A percentile compares a stretch with the other conserved stretches of the same genome.
Conservation (phyloP, 2,329 filamentous ascomycete genomes). For the Hysterium pulicare region DNA sequence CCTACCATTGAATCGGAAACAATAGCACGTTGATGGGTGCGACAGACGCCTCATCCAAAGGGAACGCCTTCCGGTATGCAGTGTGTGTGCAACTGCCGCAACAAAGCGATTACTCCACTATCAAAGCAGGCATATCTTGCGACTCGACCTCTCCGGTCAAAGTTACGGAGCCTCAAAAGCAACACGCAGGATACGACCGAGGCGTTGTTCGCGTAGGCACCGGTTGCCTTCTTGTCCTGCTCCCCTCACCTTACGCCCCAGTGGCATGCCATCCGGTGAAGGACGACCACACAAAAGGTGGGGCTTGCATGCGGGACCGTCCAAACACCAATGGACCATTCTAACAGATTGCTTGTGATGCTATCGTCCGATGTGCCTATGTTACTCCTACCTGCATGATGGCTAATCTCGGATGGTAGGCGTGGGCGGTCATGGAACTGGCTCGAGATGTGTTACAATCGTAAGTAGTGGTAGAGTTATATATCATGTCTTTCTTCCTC, state of each 20-base stretch:
- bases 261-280: background rate
- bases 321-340: background rate
- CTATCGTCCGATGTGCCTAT: too few species aligned
- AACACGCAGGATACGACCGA: too few species aligned
- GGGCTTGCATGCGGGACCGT: background rate
- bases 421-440: too few species aligned
- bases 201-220: too few species aligned
- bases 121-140: too few species aligned
- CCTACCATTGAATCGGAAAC: too few species aligned
- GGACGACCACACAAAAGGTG: background rate
- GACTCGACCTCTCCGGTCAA: conserved; percentile 1
- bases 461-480: background rate
- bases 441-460: too few species aligned
- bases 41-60: background rate
- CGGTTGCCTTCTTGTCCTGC: background rate
- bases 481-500: conserved; percentile 9
- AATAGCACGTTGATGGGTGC: background rate
- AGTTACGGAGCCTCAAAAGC: background rate
- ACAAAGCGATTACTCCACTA: background rate
- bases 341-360: too few species aligned
- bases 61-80: too few species aligned
- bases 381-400: too few species aligned
- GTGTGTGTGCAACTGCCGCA: background rate
- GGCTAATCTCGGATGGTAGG: too few species aligned
- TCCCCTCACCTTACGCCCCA: background rate